Percentiles rank a stretch among this genome's conserved stretches.
Conservation (phyloP, 768 basidiomycete species). For the Tylopilus plumbeoviolaceoides region DNA sequence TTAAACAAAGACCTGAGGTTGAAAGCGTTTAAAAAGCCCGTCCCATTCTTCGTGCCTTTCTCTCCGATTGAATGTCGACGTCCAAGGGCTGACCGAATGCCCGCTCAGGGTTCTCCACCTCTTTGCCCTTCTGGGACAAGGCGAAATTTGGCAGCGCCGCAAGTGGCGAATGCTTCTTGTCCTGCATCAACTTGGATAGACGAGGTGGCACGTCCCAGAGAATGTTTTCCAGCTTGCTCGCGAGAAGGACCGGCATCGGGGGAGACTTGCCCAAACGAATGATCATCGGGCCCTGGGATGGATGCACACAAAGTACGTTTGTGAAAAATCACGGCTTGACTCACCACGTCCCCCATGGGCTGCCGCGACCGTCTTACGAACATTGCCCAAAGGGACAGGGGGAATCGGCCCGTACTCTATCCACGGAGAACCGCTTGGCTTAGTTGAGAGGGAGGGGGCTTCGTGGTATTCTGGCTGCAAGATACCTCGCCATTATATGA, state of each 20-base stretch:
- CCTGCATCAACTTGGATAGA: no score
- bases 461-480: no score
- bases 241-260: no score
- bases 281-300: neutral
- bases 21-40: neutral
- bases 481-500: no score
- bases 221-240: no score
- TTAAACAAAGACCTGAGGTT: neutral
- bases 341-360: neutral
- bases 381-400: neutral
- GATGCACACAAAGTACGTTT: neutral
- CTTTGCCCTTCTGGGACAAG: no score
- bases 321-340: neutral
- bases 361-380: neutral
- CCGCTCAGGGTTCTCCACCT: neutral
- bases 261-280: no score
- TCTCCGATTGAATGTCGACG: neutral
- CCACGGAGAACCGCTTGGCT: no score
- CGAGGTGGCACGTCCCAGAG: neutral
- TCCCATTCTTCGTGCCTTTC: neutral
- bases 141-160: no score
- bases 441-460: no score
- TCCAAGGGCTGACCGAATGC: constrained; percentile 15
- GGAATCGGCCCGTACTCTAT: neutral
- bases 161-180: no score